These are phyloP conservation scores for Scedosporium dehoogii DNA, from an alignment of 2,329 filamentous ascomycete genomes.

Conservation along the genomic window DNA sequence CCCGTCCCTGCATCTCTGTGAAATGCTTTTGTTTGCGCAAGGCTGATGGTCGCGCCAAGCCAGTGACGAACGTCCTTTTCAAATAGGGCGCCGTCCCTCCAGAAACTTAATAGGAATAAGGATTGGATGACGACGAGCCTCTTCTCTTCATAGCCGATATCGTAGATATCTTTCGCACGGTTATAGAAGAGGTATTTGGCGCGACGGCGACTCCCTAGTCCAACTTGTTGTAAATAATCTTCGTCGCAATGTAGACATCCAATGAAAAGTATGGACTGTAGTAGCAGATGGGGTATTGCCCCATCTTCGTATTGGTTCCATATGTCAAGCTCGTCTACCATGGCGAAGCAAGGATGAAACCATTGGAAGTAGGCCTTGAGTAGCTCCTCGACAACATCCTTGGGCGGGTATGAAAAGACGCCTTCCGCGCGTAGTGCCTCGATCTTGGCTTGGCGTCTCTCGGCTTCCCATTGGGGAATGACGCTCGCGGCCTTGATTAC, in stretches of 20 bases:
- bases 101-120: slow-evolving; percentile 45
- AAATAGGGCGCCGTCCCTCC: slow-evolving; percentile 37
- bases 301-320: slow-evolving; percentile 26
- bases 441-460: slow-evolving; percentile 20
- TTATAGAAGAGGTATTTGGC: slow-evolving; percentile 41
- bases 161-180: slow-evolving; percentile 38
- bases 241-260: slow-evolving; percentile 43
- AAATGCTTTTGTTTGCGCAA: slow-evolving; percentile 38
- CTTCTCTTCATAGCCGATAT: slow-evolving; percentile 42
- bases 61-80: slow-evolving; percentile 40
- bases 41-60: slow-evolving; percentile 38
- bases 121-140: slow-evolving; percentile 39
- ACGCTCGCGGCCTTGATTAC: slow-evolving; percentile 22
- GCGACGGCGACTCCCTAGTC: slow-evolving; percentile 35
- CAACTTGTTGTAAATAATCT: slow-evolving; percentile 29
- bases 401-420: slow-evolving; percentile 33
- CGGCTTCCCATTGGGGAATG: slow-evolving; percentile 25
- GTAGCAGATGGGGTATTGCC: slow-evolving; percentile 35
- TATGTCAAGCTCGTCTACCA: slow-evolving; percentile 37
- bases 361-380: slow-evolving; percentile 43
- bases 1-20: slow-evolving; percentile 21
- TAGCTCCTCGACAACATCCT: slow-evolving; percentile 28
- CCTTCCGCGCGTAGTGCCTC: slow-evolving; percentile 11
- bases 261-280: slow-evolving; percentile 45
- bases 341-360: slow-evolving; percentile 47